Evolutionary conservation across 1,284 basidiomycete species (phyloP).

Genomic region (Mycosarcoma mackinlayi): DNA sequence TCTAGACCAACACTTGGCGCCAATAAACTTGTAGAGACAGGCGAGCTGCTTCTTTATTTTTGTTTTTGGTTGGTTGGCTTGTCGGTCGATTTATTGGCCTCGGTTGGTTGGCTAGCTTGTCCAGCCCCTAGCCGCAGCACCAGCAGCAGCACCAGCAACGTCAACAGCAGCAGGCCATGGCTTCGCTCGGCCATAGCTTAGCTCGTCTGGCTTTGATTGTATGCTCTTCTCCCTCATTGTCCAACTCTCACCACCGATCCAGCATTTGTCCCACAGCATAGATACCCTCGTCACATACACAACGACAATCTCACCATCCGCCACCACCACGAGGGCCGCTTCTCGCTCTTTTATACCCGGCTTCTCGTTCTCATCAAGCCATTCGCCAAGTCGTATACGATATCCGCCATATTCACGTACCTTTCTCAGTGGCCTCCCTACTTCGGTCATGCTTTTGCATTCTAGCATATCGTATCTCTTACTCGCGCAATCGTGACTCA

Average conservation of each 20-base stretch:
- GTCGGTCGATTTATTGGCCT: not conserved
- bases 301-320: not conserved
- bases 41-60: too few species aligned
- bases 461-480: not conserved
- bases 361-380: too few species aligned
- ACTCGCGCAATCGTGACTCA: not conserved
- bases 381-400: too few species aligned
- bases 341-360: not conserved
- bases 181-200: too few species aligned
- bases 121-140: not conserved
- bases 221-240: not conserved
- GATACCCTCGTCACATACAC: constrained; percentile 4
- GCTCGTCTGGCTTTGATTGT: not conserved
- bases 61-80: too few species aligned
- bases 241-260: not conserved
- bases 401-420: too few species aligned
- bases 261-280: not conserved
- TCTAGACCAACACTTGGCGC: constrained; percentile 25
- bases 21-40: too few species aligned
- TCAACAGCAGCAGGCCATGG: too few species aligned
- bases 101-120: not conserved
- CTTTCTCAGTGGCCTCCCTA: too few species aligned
- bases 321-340: not conserved
- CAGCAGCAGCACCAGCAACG: not conserved
- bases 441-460: too few species aligned